phyloP scores from a whole-genome alignment of 2,329 filamentous ascomycete species.

The Emydomyces testavorans region DNA sequence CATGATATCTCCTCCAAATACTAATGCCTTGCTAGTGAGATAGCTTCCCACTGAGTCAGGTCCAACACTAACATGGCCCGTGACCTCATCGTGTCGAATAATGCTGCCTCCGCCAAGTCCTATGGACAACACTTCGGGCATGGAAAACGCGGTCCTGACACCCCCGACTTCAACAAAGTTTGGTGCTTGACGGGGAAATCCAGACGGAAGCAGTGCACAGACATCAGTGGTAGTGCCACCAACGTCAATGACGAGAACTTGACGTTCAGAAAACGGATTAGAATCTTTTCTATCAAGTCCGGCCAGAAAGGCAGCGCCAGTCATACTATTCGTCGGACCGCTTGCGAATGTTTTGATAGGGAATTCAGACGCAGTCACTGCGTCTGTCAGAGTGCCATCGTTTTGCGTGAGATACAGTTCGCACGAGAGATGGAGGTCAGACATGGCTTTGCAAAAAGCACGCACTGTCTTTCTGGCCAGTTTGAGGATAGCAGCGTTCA shows the following conservation, averaged over 20 bases:
- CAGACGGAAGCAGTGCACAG: slow-evolving; percentile 48
- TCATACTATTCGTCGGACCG: slow-evolving; percentile 53
- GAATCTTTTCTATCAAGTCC: slow-evolving; percentile 17
- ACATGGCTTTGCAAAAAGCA: slow-evolving; percentile 45
- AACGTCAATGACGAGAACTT: slow-evolving; percentile 48
- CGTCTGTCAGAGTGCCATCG: slow-evolving; percentile 50
- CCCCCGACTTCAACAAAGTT: slow-evolving; percentile 53
- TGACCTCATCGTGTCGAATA: slow-evolving; percentile 26
- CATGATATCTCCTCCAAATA: slow-evolving; percentile 46
- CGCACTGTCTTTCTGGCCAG: slow-evolving; percentile 48
- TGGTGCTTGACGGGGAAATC: slow-evolving; percentile 52
- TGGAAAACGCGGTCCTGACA: slow-evolving; percentile 51
- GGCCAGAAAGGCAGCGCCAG: slow-evolving; percentile 51
- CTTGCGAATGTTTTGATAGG: slow-evolving; percentile 53
- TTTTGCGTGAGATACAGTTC: slow-evolving; percentile 53
- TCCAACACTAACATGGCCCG: slow-evolving; percentile 39
- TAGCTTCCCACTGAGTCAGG: slow-evolving; percentile 53
- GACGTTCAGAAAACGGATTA: slow-evolving; percentile 15
- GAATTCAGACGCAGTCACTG: slow-evolving; percentile 42
- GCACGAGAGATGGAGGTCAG: slow-evolving; percentile 40
- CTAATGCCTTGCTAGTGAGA: slow-evolving; percentile 42
- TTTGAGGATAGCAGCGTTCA: slow-evolving; percentile 51
- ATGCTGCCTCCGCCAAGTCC: slow-evolving; percentile 47
- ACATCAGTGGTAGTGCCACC: slow-evolving; percentile 57
- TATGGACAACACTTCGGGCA: slow-evolving; percentile 46